Conservation (phyloP, 306 rosid species). For the Vigna trinervia region DNA sequence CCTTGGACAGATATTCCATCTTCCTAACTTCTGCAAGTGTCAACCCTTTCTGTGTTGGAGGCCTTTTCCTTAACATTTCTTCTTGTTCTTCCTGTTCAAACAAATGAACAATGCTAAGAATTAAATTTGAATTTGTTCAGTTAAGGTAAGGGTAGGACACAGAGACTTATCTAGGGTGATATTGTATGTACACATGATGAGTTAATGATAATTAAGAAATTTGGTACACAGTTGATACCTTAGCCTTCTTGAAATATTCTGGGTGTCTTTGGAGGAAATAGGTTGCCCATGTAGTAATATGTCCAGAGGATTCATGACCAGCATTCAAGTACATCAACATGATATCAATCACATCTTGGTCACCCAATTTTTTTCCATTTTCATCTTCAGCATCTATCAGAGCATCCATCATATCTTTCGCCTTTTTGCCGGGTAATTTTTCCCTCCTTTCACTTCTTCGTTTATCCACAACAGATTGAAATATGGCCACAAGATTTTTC, state of each 20-base stretch:
- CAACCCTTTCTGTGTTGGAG: constrained; percentile 62
- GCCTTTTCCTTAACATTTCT: constrained; percentile 60
- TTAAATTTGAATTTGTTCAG: no score
- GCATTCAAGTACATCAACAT: constrained; percentile 89
- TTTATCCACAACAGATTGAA: constrained; percentile 59
- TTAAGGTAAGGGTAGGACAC: no score
- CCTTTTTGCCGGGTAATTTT: not conserved
- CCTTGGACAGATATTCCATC: constrained; percentile 74
- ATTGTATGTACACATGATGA: not conserved
- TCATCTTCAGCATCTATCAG: constrained; percentile 73
- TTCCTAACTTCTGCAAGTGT: constrained; percentile 65
- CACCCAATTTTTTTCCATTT: constrained; percentile 63
- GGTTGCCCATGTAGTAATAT: constrained; percentile 80
- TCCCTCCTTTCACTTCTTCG: constrained; percentile 45
- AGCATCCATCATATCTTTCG: constrained; percentile 86
- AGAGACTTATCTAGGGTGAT: no score
- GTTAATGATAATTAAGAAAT: not conserved
- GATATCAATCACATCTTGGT: constrained; percentile 79
- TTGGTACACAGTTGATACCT: constrained; percentile 45
- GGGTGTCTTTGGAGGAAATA: constrained; percentile 60
- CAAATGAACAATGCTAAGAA: not conserved
- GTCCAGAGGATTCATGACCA: constrained; percentile 95
- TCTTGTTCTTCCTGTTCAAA: constrained; percentile 59
- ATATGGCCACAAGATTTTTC: constrained; percentile 52
- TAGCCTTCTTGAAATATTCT: constrained; percentile 64